Conservation (phyloP, 2,329 filamentous ascomycete species). For the Trichoderma cornu-damae region DNA sequence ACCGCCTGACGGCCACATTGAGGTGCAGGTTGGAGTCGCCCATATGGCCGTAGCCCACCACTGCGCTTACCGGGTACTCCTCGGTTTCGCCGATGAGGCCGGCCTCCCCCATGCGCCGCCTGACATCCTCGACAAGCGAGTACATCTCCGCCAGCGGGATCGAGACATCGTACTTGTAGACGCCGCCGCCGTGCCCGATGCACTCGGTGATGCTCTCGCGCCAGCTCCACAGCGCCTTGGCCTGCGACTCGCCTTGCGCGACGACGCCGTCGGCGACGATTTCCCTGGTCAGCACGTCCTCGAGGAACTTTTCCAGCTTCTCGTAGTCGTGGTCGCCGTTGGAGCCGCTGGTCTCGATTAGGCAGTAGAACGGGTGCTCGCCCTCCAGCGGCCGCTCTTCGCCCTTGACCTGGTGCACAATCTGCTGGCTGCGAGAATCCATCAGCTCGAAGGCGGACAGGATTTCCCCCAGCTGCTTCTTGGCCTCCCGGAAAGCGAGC, state of each 20-base stretch:
- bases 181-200: constrained; percentile 83
- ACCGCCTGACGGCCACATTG: constrained; percentile 77
- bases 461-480: constrained; percentile 86
- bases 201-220: constrained; percentile 90
- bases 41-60: constrained; percentile 98
- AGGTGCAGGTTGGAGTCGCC: constrained; percentile 93
- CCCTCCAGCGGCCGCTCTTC: constrained; percentile 76
- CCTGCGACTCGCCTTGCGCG: constrained; percentile 89
- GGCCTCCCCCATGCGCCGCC: constrained; percentile 63
- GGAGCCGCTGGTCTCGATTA: constrained; percentile 93
- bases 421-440: constrained; percentile 75
- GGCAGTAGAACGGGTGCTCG: constrained; percentile 88
- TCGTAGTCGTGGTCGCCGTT: constrained; percentile 89
- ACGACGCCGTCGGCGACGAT: constrained; percentile 86
- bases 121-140: constrained; percentile 78
- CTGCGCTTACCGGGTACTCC: constrained; percentile 73
- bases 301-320: constrained; percentile 86
- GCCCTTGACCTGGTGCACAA: constrained; percentile 69
- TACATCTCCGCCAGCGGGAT: constrained; percentile 88
- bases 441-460: constrained; percentile 97
- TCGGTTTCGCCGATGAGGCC: constrained; percentile 74
- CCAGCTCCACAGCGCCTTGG: constrained; percentile 80
- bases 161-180: constrained; percentile 98
- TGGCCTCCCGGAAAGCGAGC: constrained; percentile 80
- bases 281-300: constrained; percentile 82